A percentile compares a stretch with the other conserved stretches of the same genome.
Evolutionary conservation across 106 monocot genomes (phyloP).

Genomic region (Platanthera zijinensis): DNA sequence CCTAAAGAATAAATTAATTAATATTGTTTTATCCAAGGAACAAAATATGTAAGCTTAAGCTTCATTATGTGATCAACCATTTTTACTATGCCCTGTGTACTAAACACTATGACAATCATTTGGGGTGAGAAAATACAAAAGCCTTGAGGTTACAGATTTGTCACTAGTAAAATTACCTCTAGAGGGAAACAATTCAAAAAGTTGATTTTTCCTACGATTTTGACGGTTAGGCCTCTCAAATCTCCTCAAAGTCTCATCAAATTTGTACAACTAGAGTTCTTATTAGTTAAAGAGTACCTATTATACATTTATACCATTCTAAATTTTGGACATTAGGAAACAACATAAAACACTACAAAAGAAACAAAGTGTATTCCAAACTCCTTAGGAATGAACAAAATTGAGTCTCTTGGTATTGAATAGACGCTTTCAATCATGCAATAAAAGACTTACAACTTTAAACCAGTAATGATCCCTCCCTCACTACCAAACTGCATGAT

Average conservation of each 20-base stretch:
- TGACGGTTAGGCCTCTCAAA: conserved; percentile 88
- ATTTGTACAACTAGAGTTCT: conserved; percentile 23
- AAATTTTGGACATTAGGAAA: not conserved
- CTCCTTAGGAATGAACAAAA: not conserved
- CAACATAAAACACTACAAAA: not conserved
- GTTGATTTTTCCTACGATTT: conserved; percentile 92
- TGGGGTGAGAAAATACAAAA: not conserved
- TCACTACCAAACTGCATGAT: too few relatives aligned
- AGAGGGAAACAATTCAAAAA: conserved; percentile 82
- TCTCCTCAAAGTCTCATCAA: conserved; percentile 76
- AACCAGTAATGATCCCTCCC: too few relatives aligned
- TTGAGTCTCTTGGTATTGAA: not conserved
- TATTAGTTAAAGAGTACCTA: not conserved
- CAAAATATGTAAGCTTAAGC: not conserved
- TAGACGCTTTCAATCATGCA: not conserved
- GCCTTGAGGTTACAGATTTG: not conserved
- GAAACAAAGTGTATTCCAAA: not conserved
- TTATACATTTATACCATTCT: not conserved
- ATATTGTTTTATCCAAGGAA: not conserved
- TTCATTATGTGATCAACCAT: not conserved
- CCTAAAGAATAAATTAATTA: not conserved
- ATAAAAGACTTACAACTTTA: not conserved
- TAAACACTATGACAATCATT: not conserved
- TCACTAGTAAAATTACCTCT: conserved; percentile 38
- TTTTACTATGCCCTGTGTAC: not conserved